These are phyloP conservation scores for Leccinum ochraceum DNA, from an alignment of 768 basidiomycete genomes.

Conservation along the genomic window DNA sequence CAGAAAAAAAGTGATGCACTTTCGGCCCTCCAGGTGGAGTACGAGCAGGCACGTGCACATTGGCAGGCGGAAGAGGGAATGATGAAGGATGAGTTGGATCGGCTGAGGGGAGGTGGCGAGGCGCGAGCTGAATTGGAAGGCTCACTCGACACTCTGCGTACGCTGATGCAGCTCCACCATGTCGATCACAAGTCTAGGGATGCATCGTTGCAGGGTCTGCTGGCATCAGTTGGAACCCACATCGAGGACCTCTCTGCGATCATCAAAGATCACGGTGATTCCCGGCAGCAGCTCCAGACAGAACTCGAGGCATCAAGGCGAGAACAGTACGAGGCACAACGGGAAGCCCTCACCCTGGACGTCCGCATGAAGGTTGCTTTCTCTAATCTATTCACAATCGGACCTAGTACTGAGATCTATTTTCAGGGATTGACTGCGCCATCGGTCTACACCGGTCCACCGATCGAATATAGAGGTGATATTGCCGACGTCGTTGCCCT, in stretches of 20 bases:
- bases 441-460: slow-evolving; percentile 27
- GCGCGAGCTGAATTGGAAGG: slow-evolving; percentile 52
- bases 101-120: slow-evolving; percentile 38
- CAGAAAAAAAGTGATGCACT: slow-evolving; percentile 44
- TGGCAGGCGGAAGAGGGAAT: slow-evolving; percentile 53
- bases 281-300: slow-evolving; percentile 49
- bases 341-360: slow-evolving; percentile 40
- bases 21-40: slow-evolving; percentile 38
- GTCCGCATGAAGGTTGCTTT: slow-evolving; percentile 39
- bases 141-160: slow-evolving; percentile 47
- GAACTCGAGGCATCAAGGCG: slow-evolving; percentile 56
- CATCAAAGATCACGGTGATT: slow-evolving; percentile 42
- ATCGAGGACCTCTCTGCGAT: slow-evolving; percentile 49
- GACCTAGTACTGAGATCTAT: slow-evolving; percentile 7
- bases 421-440: slow-evolving; percentile 25
- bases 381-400: not conserved
- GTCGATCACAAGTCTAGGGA: slow-evolving; percentile 54
- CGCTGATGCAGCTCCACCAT: slow-evolving; percentile 55
- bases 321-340: slow-evolving; percentile 52
- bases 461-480: slow-evolving; percentile 41
- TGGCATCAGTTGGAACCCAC: slow-evolving; percentile 52
- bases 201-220: slow-evolving; percentile 47
- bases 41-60: slow-evolving; percentile 46
- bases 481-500: slow-evolving; percentile 55
- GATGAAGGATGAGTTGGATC: slow-evolving; percentile 54